phyloP scores from a whole-genome alignment of 2,329 filamentous ascomycete genomes.

The Diaporthe nobilis region DNA sequence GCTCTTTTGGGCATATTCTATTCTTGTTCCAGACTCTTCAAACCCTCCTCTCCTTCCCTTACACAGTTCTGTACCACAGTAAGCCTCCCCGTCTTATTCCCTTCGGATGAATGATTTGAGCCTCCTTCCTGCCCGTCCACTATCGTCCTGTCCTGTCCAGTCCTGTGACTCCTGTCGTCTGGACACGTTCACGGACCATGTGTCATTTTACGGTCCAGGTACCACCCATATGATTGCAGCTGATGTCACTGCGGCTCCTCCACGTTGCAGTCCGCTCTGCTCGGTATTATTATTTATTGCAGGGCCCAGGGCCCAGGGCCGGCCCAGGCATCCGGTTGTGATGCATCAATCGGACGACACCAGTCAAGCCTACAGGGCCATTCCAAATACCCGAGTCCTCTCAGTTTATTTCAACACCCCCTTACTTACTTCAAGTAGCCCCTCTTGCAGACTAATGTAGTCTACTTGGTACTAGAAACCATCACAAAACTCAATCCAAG shows the following conservation, averaged over 20 bases:
- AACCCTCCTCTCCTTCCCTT: neutral
- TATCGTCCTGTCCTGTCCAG: neutral
- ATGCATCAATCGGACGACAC: neutral
- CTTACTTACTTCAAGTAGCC: neutral
- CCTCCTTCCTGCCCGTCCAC: neutral
- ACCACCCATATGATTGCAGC: neutral
- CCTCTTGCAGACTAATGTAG: neutral
- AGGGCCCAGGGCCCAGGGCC: neutral
- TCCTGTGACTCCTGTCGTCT: neutral
- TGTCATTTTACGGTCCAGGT: neutral
- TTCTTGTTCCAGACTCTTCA: conserved; percentile 7
- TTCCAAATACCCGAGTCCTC: neutral
- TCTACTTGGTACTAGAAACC: neutral
- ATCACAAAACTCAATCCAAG: conserved; percentile 22
- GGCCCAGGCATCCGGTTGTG: conserved; percentile 6
- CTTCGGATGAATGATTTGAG: conserved; percentile 28
- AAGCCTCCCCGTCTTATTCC: conserved; percentile 15
- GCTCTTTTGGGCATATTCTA: neutral
- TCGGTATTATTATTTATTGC: conserved; percentile 3
- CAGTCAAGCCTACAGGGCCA: neutral
- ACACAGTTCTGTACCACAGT: neutral
- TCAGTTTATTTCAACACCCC: neutral
- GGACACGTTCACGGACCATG: neutral
- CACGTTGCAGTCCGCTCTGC: conserved; percentile 13
- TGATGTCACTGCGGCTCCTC: conserved; percentile 10